Base-by-base conservation (phyloP, 2,329 filamentous ascomycete genomes). In the Fusarium paranaense region DNA sequence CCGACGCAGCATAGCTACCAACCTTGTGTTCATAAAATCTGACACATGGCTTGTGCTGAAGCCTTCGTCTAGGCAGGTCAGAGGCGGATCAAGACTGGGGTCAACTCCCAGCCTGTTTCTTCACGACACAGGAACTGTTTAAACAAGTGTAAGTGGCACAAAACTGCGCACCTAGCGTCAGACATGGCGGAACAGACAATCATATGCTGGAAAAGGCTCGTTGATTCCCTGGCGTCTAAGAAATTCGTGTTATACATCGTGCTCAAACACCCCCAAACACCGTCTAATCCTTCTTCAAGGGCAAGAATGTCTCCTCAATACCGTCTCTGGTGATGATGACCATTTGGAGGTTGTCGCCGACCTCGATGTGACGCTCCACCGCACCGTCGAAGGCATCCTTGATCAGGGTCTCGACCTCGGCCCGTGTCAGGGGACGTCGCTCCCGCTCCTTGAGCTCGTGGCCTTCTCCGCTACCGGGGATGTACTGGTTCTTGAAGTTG, bases 401-500 rank as follows among this genome's bases (percentile, higher is more conserved):
- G 78, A 99, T 96, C 79, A 99, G 83, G 74, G 93, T 90, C 86
- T 97, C 93, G 32, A 97, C 96, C 70, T 93, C 91, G 64, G 89
- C 85, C 80, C 90, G 88, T 32, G 92, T 88, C 80, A 98, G 86
- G 61, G 94, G 93, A 80, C 91, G 87, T 70, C 90, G 88, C 82
- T 91, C 88, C 77, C 92, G 89, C 84, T 93, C 90, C 86, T 93
- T 86, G 78, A 98, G 86, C 63, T 92, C 92, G 84, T 98, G 94
- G 50, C 96, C 96, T 70, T 90, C 89, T 66, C 95, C 95, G 78
- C 94, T 96, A 56, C 93, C 94, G 13, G 96, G 95, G 65, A 97
- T 89, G 82, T 98, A 97, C 87, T 98, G 96, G 84, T 99, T 99
- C 90, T 98, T 99, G 89, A 96, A 96, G 87, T 98, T 98, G 87